Percentiles rank a stretch among this genome's conserved stretches.
phyloP scores from a whole-genome alignment of 2,329 filamentous ascomycete genomes.

The Paraphaeosphaeria minitans region DNA sequence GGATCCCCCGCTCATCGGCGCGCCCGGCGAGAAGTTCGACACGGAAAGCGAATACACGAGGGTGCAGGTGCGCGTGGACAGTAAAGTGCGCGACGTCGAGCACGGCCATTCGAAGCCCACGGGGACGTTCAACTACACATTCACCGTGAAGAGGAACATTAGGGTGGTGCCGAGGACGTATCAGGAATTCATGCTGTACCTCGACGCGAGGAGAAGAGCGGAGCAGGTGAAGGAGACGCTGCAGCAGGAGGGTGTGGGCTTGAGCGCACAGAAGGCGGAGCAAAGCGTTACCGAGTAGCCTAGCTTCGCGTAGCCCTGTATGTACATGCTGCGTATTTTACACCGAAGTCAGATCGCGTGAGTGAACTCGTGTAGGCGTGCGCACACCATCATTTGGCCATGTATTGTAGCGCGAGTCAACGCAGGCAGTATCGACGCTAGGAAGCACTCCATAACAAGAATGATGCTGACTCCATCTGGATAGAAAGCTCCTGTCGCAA shows the following conservation, averaged over 20 bases:
- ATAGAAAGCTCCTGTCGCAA: conserved; percentile 16
- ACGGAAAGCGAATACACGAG: conserved; percentile 58
- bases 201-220: conserved; percentile 64
- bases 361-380: background rate
- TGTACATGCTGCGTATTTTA: no score
- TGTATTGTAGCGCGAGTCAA: background rate
- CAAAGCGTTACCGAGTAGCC: conserved; percentile 45
- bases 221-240: conserved; percentile 52
- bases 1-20: conserved; percentile 60
- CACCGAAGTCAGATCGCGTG: background rate
- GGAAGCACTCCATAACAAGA: background rate
- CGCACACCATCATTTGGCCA: background rate
- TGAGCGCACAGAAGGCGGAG: conserved; percentile 39
- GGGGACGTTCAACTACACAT: conserved; percentile 78
- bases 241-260: conserved; percentile 31
- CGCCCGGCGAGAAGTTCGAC: conserved; percentile 41
- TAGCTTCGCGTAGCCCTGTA: background rate
- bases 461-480: conserved; percentile 7
- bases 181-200: conserved; percentile 68
- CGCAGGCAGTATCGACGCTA: background rate
- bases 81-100: conserved; percentile 73
- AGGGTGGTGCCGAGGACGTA: conserved; percentile 69
- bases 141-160: conserved; percentile 66
- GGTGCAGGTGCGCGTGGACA: conserved; percentile 73
- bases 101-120: conserved; percentile 70